Base-by-base conservation (phyloP, 441 rosid genomes). In the Gossypium schwendimanii region DNA sequence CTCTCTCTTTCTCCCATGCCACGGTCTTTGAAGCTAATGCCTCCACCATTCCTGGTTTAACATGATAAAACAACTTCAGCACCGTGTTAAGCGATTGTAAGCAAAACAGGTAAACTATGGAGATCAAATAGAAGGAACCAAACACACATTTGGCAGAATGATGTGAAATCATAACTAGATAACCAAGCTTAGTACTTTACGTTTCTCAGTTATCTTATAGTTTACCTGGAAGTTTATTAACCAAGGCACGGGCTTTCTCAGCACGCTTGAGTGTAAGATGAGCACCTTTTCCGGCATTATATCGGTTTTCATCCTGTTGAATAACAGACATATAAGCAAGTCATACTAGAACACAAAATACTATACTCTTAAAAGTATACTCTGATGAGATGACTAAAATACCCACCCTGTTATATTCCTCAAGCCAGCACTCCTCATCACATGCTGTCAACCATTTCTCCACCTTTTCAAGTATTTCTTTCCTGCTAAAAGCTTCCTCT, bases 381-480 rank as follows among this genome's bases (percentile, higher is more conserved):
- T 15, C 17, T 28, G 3, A 54, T 45, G 11, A 57, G 71, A 65
- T 39, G 57, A 41, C 17, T 5, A 44, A 41, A 39, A 44, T 6
- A 74, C 85, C 77, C 69, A 92, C 99, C 88, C 95, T 85, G 82
- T 95, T 93, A 71, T 95, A 95, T 81, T 95, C 98, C 80, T 93
- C 99, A 66, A 96, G 98, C 99, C 99, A 96, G 53, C 90, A 83
- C 76, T 96, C 99, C 81, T 96, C 98, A 26, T 96, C 95, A 70
- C 99, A 91, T n/a, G 98, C 97, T 52, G 76, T 79, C 84, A 89
- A 77, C 98, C 99, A 95, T 80, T 93, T 95, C 84, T 95, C 99
- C 3, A 93, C 87, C 81, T 79, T 91, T 76, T 95, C 99, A 47
- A 95, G 94, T 75, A 95, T 79, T 54, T 95, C 99, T 74, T 89